phyloP scores from a whole-genome alignment of 495 filamentous ascomycete species.

The Amphirosellinia nigrospora region DNA sequence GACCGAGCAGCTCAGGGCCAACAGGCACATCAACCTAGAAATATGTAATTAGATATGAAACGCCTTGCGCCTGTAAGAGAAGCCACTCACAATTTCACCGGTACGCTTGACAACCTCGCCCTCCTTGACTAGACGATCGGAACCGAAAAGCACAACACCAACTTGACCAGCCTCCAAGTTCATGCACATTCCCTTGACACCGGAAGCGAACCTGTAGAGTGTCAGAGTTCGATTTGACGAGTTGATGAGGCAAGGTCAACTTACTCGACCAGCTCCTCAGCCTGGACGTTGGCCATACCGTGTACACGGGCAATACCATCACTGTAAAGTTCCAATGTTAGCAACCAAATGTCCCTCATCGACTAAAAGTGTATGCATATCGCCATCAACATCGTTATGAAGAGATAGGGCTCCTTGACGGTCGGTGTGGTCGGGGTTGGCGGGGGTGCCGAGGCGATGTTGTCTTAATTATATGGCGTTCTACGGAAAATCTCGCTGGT shows the following conservation, averaged over 20 bases:
- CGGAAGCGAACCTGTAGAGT: conserved; percentile 86
- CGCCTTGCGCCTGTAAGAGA: conserved; percentile 18
- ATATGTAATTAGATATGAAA: conserved; percentile 26
- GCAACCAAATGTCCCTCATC: conserved; percentile 36
- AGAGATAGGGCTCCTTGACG: conserved; percentile 18
- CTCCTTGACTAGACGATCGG: conserved; percentile 99
- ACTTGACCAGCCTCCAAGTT: conserved; percentile 99
- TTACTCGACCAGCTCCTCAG: conserved; percentile 99
- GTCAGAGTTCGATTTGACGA: conserved; percentile 37
- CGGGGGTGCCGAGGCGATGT: conserved; percentile 16
- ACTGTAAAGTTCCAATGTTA: conserved; percentile 63
- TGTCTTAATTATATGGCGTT: conserved; percentile 3
- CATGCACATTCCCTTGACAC: conserved; percentile 99
- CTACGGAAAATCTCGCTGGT: conserved; percentile 40
- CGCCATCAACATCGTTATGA: background rate
- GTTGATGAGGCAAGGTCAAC: conserved; percentile 50
- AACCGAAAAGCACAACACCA: conserved; percentile 99
- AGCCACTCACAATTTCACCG: conserved; percentile 88
- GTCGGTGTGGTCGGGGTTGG: conserved; percentile 26
- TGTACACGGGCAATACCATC: conserved; percentile 99
- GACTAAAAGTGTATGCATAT: background rate
- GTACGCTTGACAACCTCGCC: conserved; percentile 99
- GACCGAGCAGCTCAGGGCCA: conserved; percentile 88
- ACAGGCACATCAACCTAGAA: conserved; percentile 94
- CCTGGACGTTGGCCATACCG: conserved; percentile 99